phyloP scores from a whole-genome alignment of 2,329 filamentous ascomycete species.

The Colletotrichum nymphaeae region DNA sequence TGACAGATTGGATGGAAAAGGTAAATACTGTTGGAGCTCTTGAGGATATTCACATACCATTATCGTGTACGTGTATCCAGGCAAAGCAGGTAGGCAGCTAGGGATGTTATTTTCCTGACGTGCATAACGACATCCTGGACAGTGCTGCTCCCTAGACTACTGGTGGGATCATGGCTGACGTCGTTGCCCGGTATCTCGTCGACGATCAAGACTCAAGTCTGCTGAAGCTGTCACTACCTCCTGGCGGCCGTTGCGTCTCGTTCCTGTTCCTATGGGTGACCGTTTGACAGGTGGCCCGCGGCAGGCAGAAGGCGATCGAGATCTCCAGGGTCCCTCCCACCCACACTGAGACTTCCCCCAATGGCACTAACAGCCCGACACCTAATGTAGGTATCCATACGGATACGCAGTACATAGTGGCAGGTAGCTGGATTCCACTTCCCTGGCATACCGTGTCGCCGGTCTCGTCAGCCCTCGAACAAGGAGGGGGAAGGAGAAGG shows the following conservation, averaged over 20 bases:
- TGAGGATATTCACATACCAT: background rate
- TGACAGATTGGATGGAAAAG: background rate
- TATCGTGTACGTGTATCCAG: too few species aligned
- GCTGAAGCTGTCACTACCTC: background rate
- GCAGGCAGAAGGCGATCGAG: slow-evolving; percentile 16
- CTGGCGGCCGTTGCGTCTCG: slow-evolving; percentile 2
- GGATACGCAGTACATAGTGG: too few species aligned
- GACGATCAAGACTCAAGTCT: background rate
- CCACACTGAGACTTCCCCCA: background rate
- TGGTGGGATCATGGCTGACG: background rate
- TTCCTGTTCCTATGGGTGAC: background rate
- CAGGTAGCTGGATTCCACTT: slow-evolving; percentile 4
- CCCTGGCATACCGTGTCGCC: slow-evolving; percentile 5
- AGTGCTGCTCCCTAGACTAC: background rate
- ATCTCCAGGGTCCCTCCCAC: slow-evolving; percentile 27
- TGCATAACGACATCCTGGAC: slow-evolving; percentile 3
- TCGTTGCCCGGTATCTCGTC: background rate
- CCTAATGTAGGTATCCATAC: background rate
- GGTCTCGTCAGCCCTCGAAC: background rate
- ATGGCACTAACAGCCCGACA: too few species aligned
- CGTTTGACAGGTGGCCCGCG: slow-evolving; percentile 7
- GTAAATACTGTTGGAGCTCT: background rate
- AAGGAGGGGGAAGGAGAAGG: too few species aligned
- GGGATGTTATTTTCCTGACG: background rate
- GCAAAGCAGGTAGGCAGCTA: background rate